A percentile compares a stretch with the other conserved stretches of the same genome.
Conservation (phyloP, 2,329 filamentous ascomycete genomes). For the Diaporthe caulivora region DNA sequence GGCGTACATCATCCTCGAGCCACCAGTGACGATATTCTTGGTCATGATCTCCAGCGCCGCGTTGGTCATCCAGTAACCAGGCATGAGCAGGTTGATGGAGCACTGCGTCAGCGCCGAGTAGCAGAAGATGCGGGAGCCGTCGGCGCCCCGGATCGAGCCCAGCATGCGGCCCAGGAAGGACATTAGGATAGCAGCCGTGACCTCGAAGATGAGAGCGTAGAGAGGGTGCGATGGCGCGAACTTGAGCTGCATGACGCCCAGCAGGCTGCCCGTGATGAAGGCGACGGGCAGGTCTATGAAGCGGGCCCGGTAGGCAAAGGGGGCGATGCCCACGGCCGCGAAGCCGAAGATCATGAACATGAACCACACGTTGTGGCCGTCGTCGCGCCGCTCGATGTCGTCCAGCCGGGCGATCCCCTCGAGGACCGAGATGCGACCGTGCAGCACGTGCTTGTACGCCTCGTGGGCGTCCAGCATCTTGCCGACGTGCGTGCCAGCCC, state of each 20-base stretch:
- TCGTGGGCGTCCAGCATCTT: constrained; percentile 23
- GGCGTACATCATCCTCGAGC: constrained; percentile 26
- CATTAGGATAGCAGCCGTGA: constrained; percentile 8
- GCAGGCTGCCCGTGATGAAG: constrained; percentile 20
- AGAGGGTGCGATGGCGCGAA: constrained; percentile 13
- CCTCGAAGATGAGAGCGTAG: constrained; percentile 21
- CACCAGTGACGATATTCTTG: constrained; percentile 21
- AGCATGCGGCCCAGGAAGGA: constrained; percentile 23
- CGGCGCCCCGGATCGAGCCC: background rate
- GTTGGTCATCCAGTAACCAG: constrained; percentile 28
- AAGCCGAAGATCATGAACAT: constrained; percentile 27
- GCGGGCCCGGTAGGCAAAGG: constrained; percentile 3
- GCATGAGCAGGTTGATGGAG: constrained; percentile 28
- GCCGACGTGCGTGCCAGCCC: constrained; percentile 17
- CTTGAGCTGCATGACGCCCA: constrained; percentile 22
- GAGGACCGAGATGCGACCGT: background rate
- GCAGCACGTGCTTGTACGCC: constrained; percentile 20
- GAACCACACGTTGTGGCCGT: constrained; percentile 21
- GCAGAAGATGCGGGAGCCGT: constrained; percentile 17
- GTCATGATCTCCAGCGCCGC: constrained; percentile 19
- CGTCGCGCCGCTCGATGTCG: constrained; percentile 15
- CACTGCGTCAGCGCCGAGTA: constrained; percentile 23
- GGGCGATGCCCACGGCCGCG: constrained; percentile 16
- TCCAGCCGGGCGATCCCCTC: constrained; percentile 7
- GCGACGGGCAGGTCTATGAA: constrained; percentile 26